Evolutionary conservation across 768 basidiomycete genomes (phyloP), one percentile per base, ranked within the genome.

Genomic region (Heimioporus sp.): DNA sequence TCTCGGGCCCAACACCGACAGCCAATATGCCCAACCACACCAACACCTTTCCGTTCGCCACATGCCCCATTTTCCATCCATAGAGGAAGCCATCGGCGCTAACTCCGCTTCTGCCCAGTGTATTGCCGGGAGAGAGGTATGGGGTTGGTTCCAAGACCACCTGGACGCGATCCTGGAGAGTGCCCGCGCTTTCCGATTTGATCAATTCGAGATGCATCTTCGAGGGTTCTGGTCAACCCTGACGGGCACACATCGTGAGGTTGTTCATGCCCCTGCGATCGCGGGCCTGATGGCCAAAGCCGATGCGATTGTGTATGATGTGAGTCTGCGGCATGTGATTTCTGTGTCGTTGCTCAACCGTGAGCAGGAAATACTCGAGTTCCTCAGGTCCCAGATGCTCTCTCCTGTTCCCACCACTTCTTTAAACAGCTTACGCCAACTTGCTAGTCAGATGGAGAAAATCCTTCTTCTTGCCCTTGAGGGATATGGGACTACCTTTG

Each of bases 111-210:
- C 89, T 42, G 76, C 88, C 28, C 86, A 92, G 59, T 81, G 83
- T 49, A 78, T 90, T 19, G 85, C 86, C 54, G 92, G 89, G 28
- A 82, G 88, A 58, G 90, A 91, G 68, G 88, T 92, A 7, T 96
- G 93, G 93, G 80, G 77, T 30, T 91, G 90, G 86, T 96, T 96
- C 76, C 87, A 90, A 68, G 87, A 92, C 51, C 93, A 96, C 73
- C 76, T 93, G 54, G 91, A 95, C 69, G 75, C 85, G 1, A 76
- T 95, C 43, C 72, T 93, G 31, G 89, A 92, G 58, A 86, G 81
- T 60, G 82, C 92, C 39, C 76, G 88, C 49, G 73, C 80, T 16
- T 88, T 86, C 74, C 80, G 90, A 36, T 90, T 92, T 60, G 92
- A 95, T 70, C 88, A 92, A 69, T 93, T 93, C 63, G 92, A 95